Evolutionary conservation across 2,329 filamentous ascomycete species (phyloP).

Genomic region (Cladophialophora chaetospira): DNA sequence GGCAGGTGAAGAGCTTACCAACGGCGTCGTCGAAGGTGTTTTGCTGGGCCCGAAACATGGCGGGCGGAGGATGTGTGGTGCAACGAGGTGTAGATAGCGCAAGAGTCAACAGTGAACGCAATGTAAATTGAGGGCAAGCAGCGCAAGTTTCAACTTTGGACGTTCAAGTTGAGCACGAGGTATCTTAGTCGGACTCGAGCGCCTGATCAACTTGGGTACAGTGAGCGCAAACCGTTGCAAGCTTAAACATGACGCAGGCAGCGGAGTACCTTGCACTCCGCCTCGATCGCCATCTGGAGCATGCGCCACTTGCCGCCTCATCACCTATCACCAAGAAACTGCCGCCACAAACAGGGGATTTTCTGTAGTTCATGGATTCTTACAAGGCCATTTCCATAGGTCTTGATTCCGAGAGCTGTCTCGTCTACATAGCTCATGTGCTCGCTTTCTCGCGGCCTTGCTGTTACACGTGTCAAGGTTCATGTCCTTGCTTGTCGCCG

Average conservation of each 20-base stretch:
- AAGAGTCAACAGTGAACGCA: neutral
- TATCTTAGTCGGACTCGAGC: no score
- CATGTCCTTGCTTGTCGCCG: conserved; percentile 14
- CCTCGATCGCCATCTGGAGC: no score
- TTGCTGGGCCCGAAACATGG: conserved; percentile 64
- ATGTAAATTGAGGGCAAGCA: no score
- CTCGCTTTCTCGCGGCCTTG: conserved; percentile 9
- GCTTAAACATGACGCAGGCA: no score
- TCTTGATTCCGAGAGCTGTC: conserved; percentile 9
- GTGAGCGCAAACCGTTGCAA: no score
- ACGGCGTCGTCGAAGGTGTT: conserved; percentile 72
- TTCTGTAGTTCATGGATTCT: conserved; percentile 11
- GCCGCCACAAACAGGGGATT: neutral
- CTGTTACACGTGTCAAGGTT: conserved; percentile 20
- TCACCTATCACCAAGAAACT: no score
- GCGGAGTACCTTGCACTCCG: no score
- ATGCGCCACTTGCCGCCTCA: no score
- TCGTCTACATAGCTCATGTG: conserved; percentile 16
- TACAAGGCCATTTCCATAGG: no score
- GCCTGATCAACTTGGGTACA: no score
- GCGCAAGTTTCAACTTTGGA: no score
- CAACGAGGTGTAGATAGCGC: neutral
- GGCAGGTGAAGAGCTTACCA: conserved; percentile 51
- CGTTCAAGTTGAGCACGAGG: no score
- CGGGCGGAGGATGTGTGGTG: conserved; percentile 1